These are phyloP conservation scores for Gigaspora rosea DNA, from an alignment of 192 early-diverging fungal genomes.

Conservation along the genomic window DNA sequence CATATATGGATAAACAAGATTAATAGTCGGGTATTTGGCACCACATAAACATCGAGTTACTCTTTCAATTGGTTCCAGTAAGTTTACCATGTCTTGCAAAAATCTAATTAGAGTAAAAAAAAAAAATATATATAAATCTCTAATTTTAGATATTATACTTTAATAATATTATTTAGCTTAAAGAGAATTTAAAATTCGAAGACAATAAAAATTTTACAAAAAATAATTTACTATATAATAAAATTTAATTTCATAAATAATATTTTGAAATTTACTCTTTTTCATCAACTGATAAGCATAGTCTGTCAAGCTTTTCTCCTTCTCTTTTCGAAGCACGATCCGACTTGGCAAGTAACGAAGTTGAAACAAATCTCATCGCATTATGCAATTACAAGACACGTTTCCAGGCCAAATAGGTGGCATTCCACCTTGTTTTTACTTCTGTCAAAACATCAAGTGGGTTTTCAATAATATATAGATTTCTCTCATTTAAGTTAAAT, in stretches of 20 bases:
- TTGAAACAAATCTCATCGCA: neutral
- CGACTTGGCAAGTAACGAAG: neutral
- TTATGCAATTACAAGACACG: neutral
- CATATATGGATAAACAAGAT: neutral
- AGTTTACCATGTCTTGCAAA: constrained; percentile 2
- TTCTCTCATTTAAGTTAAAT: neutral
- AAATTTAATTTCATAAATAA: no score
- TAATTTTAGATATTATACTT: no score
- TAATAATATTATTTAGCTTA: no score
- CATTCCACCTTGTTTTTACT: neutral
- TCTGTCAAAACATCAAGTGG: neutral
- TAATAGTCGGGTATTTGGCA: neutral
- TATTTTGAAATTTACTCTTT: neutral
- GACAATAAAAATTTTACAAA: no score
- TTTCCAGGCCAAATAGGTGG: neutral
- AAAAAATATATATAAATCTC: neutral
- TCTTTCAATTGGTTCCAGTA: neutral
- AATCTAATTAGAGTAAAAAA: neutral
- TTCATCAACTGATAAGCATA: neutral
- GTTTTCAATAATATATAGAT: neutral
- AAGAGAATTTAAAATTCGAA: no score
- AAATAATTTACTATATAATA: no score
- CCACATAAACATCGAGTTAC: neutral
- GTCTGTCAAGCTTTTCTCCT: neutral
- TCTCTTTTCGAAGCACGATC: neutral